Base-by-base conservation (phyloP, 495 filamentous ascomycete genomes). In the Rhypophila decipiens region DNA sequence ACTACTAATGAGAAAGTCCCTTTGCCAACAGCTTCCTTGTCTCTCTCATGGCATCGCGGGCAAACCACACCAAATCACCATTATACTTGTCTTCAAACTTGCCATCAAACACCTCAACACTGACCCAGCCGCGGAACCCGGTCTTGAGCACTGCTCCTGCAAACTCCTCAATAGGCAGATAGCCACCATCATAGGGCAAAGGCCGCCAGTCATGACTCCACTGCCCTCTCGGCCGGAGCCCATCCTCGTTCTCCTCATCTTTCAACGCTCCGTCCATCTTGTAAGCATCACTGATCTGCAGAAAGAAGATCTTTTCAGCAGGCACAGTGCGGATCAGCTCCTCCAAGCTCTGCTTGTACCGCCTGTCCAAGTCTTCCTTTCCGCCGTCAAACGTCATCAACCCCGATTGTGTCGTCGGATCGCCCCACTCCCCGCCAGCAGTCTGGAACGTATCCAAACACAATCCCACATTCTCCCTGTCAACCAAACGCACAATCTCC, bases 401-500 rank as follows among this genome's bases (percentile, higher is more conserved):
- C 0, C 87, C 86, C 0, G 81, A 82, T 1, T 55, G 19, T 0
- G 82, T 86, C 0, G 79, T 86, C 0, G 87, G 87, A 63, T 91
- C 86, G 0, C 69, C 85, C 77, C 76, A 90, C 64, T 94, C 86
- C 24, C 79, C 76, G 1, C 86, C 87, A 0, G 77, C 83, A 4
- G 78, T 85, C 58, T 91, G 86, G 67, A 91, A 90, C 0, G 87
- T 91, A 60, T 94, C 87, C 12, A 94, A 74, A 57, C 86, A 90
- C 2, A 90, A 64, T 0, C 88, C 86, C 23, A 88, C 65, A 54
- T 91, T 91, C 0, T 69, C 69, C 3, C 80, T 60, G 54, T 85
- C 66, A 3, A 82, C 80, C 10, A 64, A 70, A 38, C 74, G 51
- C 4, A 86, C 78, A 20, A 90, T 83, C 1, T 78, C 68, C 79